Evolutionary conservation across 2,329 filamentous ascomycete genomes (phyloP), one percentile per base, ranked within the genome.

Genomic region (Chalara sp.): DNA sequence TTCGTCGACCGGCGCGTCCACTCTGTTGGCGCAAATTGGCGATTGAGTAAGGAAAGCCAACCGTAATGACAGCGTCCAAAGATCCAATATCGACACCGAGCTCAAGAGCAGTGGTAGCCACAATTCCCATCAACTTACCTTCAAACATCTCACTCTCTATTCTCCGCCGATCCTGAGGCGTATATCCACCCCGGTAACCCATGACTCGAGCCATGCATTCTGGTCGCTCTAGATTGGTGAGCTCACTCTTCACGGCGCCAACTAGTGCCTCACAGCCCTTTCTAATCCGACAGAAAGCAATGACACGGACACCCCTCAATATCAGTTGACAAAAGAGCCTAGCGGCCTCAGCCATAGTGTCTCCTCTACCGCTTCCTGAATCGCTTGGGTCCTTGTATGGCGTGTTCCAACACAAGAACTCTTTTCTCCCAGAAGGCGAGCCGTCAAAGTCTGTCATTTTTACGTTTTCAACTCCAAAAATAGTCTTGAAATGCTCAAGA

Each of bases 131-230:
- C 1, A 99, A 76, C 61, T 91, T 93, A 0, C 93, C 93, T 50
- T 95, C 87, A 60, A 99, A 99, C 93, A 99, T 97, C 65, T 97
- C 91, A 30, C 79, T 82, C 67, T 99, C 93, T 53, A 99, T 96
- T 50, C 80, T 76, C 13, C 93, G 81, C 50, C 93, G 79, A 62
- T 99, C 93, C 65, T 95, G 87, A 2, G 92, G 83, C 3, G 91
- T 96, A 64, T 99, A 99, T 0, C 93, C 93, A 29, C 93, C 93
- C 55, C 93, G 83, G 63, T 99, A 99, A 0, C 88, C 89, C 90
- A 96, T 96, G 1, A 99, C 89, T 44, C 92, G 76, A 31, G 80
- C 80, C 61, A 82, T 81, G 37, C 89, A 85, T 61, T 95, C 90
- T 3, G 80, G 69, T 41, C 89, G 78, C 29, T 89, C 89, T 1